A percentile compares a stretch with the other conserved stretches of the same genome.
Conservation (phyloP, 169 alveolate genomes). For the Ichthyophthirius multifiliis region DNA sequence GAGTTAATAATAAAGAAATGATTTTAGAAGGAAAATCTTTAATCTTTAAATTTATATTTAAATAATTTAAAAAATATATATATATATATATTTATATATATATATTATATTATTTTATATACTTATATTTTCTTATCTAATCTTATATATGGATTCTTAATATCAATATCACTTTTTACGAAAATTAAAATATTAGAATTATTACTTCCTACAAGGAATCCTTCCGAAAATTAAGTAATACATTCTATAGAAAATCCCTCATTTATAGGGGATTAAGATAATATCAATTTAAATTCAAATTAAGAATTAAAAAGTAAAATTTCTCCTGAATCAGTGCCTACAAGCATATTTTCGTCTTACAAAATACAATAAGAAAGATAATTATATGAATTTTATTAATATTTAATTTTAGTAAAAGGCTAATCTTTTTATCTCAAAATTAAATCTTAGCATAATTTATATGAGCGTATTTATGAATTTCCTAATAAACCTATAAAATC, state of each 20-base stretch:
- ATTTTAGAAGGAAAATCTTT: slow-evolving; percentile 28
- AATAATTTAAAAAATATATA: slow-evolving; percentile 27
- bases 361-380: slow-evolving; percentile 50
- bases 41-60: slow-evolving; percentile 23
- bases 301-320: slow-evolving; percentile 69
- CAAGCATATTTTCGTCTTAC: slow-evolving; percentile 64
- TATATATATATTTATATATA: slow-evolving; percentile 27
- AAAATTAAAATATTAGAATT: slow-evolving; percentile 68
- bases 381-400: slow-evolving; percentile 45
- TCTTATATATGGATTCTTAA: slow-evolving; percentile 62
- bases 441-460: slow-evolving; percentile 41
- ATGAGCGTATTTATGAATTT: slow-evolving; percentile 49
- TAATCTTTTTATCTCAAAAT: slow-evolving; percentile 35
- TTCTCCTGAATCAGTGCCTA: slow-evolving; percentile 86
- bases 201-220: slow-evolving; percentile 85
- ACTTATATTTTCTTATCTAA: slow-evolving; percentile 25
- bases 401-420: slow-evolving; percentile 50
- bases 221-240: slow-evolving; percentile 73
- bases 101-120: not conserved
- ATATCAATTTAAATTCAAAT: slow-evolving; percentile 76
- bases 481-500: slow-evolving; percentile 56
- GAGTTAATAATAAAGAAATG: slow-evolving; percentile 13
- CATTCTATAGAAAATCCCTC: slow-evolving; percentile 66
- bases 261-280: slow-evolving; percentile 66
- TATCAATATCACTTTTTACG: slow-evolving; percentile 68